These are phyloP conservation scores for Akanthomyces lecanii DNA, from an alignment of 2,329 filamentous ascomycete genomes.

Conservation along the genomic window DNA sequence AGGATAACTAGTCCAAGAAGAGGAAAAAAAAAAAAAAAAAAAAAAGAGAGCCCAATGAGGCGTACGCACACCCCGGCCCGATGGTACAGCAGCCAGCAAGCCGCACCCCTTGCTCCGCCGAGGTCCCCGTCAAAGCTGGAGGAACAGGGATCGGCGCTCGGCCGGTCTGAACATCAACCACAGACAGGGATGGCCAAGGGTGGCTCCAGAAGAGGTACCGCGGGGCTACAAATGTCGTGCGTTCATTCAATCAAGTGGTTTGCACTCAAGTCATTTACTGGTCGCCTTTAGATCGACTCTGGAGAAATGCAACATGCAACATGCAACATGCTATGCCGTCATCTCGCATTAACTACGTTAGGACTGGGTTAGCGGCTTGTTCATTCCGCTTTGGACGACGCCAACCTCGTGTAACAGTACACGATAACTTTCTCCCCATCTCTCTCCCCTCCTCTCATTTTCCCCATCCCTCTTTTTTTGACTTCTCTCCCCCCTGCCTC, in stretches of 20 bases:
- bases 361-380: not conserved
- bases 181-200: not conserved
- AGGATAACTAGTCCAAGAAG: not conserved
- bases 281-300: not conserved
- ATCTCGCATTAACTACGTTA: not conserved
- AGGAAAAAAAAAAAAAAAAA: not conserved
- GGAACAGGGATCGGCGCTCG: constrained; percentile 2
- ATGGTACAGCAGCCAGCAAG: not conserved
- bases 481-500: not conserved
- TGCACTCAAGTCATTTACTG: not conserved
- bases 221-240: too few relatives aligned
- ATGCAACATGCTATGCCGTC: constrained; percentile 1
- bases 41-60: not conserved
- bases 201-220: not conserved
- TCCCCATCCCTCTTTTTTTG: not conserved
- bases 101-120: too few relatives aligned
- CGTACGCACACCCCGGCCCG: not conserved
- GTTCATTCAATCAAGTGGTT: not conserved
- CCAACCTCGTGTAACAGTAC: not conserved
- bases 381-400: not conserved
- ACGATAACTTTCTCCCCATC: not conserved
- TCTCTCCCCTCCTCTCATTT: not conserved
- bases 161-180: not conserved
- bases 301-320: not conserved
- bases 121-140: not conserved